These are phyloP conservation scores for Lathyrus oleraceus DNA, from an alignment of 306 rosid species.

Conservation along the genomic window DNA sequence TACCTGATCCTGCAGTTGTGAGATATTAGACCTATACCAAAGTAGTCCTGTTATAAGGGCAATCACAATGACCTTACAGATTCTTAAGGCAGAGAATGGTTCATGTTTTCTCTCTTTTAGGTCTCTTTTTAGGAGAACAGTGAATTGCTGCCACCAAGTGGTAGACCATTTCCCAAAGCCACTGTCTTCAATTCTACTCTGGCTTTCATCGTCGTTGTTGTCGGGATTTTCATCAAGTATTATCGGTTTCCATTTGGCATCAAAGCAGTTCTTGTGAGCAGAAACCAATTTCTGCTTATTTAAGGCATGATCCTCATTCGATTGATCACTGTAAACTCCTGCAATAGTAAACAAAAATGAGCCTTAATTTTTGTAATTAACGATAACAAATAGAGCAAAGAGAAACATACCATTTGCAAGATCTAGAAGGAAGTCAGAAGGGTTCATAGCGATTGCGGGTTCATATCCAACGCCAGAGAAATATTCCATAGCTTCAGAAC, in stretches of 20 bases:
- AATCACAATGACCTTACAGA: conserved; percentile 48
- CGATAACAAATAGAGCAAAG: neutral
- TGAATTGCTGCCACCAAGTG: conserved; percentile 65
- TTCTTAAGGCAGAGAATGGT: conserved; percentile 51
- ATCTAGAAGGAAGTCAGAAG: conserved; percentile 72
- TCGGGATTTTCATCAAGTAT: conserved; percentile 32
- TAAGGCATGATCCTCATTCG: conserved; percentile 32
- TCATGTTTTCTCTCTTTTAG: conserved; percentile 59
- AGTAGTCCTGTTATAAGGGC: conserved; percentile 59
- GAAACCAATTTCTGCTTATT: conserved; percentile 44
- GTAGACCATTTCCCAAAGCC: conserved; percentile 54
- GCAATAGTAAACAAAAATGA: neutral
- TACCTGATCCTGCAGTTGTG: conserved; percentile 35
- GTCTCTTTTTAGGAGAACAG: conserved; percentile 58
- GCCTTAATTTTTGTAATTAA: no score
- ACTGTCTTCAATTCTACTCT: conserved; percentile 33
- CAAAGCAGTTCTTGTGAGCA: conserved; percentile 33
- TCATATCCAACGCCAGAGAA: conserved; percentile 54
- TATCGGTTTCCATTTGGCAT: conserved; percentile 35
- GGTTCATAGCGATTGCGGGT: conserved; percentile 65
- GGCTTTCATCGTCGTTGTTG: neutral
- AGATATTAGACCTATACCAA: conserved; percentile 56
- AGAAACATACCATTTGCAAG: conserved; percentile 64
- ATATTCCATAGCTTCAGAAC: conserved; percentile 51
- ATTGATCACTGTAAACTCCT: conserved; percentile 48